phyloP scores from a whole-genome alignment of 148 eudicot species.

The Dysphania ambrosioides region DNA sequence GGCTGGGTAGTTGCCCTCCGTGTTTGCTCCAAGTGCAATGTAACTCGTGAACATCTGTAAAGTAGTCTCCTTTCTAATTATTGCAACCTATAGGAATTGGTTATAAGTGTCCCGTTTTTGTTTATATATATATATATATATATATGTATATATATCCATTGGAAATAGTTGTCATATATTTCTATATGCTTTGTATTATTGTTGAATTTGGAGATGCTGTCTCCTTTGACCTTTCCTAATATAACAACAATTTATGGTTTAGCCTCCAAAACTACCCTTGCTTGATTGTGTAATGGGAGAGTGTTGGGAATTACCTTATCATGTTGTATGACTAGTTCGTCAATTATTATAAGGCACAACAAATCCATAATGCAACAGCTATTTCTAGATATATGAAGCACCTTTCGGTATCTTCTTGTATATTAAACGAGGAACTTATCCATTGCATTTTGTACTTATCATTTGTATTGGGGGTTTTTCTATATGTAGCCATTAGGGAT shows the following conservation, averaged over 20 bases:
- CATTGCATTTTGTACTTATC: too few relatives aligned
- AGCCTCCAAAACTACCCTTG: too few relatives aligned
- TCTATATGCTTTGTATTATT: not conserved
- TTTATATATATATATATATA: not conserved
- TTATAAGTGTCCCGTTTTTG: not conserved
- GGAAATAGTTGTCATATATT: not conserved
- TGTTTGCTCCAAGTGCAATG: conserved; percentile 29
- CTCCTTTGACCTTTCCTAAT: not conserved
- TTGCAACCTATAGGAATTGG: conserved; percentile 4
- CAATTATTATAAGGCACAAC: too few relatives aligned
- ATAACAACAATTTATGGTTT: not conserved
- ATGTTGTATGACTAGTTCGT: too few relatives aligned
- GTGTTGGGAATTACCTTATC: too few relatives aligned
- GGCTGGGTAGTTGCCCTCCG: conserved; percentile 18
- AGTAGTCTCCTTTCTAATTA: conserved; percentile 2
- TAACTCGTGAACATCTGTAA: conserved; percentile 28
- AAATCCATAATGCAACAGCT: too few relatives aligned
- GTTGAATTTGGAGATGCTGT: not conserved
- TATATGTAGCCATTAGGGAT: too few relatives aligned
- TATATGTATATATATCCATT: not conserved
- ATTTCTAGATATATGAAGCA: too few relatives aligned
- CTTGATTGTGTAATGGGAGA: too few relatives aligned
- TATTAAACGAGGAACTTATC: too few relatives aligned
- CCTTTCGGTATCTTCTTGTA: too few relatives aligned
- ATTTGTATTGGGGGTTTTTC: too few relatives aligned